Percentiles rank a stretch among this genome's conserved stretches.
Conservation (phyloP, 169 alveolate species). For the Eimeria tenella region DNA sequence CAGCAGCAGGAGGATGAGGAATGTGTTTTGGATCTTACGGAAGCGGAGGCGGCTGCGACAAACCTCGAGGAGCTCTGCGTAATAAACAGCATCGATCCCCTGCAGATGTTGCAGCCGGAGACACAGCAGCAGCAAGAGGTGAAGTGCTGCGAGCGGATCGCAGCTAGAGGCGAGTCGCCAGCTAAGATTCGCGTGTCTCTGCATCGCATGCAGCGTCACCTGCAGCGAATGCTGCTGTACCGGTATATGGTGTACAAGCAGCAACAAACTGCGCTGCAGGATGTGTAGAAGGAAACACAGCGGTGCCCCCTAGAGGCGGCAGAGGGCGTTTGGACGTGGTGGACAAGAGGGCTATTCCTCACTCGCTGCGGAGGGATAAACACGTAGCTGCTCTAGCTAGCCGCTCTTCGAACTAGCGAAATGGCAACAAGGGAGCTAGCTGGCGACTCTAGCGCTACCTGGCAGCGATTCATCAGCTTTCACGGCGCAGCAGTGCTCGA, state of each 20-base stretch:
- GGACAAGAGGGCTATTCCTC: not conserved
- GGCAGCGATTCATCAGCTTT: too few species aligned
- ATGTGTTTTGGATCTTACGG: slow-evolving; percentile 17
- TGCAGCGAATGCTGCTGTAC: slow-evolving; percentile 50
- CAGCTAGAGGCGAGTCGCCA: not conserved
- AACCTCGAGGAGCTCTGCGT: slow-evolving; percentile 25
- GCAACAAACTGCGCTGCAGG: slow-evolving; percentile 3
- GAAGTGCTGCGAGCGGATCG: slow-evolving; percentile 20
- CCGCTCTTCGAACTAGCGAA: not conserved
- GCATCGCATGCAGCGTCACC: slow-evolving; percentile 45
- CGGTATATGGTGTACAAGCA: slow-evolving; percentile 39
- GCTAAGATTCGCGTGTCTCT: slow-evolving; percentile 33
- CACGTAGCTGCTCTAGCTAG: slow-evolving; percentile 1
- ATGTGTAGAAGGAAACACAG: not conserved
- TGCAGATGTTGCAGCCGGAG: not conserved
- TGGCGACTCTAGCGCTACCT: too few species aligned
- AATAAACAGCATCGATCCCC: not conserved
- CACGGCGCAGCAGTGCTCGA: too few species aligned
- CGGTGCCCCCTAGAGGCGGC: not conserved
- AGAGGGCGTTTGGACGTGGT: not conserved
- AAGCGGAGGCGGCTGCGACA: slow-evolving; percentile 34
- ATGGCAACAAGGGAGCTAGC: too few species aligned
- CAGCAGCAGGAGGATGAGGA: slow-evolving; percentile 26
- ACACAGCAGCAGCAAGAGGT: slow-evolving; percentile 20
- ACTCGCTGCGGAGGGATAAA: slow-evolving; percentile 9